Evolutionary conservation across 257 asterid species (phyloP), one percentile per base, ranked within the genome.

Genomic region (Solanum clarkiae): DNA sequence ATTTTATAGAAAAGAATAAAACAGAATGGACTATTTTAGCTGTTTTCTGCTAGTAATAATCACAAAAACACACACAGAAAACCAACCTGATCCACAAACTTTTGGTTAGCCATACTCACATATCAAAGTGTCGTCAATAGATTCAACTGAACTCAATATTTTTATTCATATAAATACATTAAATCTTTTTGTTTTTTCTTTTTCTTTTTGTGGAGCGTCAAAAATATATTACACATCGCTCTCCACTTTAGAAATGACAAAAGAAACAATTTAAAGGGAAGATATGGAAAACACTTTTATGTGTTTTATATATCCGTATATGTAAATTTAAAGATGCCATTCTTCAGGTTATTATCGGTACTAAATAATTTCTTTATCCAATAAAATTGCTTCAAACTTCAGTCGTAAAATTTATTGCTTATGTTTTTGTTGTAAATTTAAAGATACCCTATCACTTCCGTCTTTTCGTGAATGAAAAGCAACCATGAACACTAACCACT

Each of bases 391-490:
- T 20, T 59, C 29, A 4, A 59, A 59, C 0, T 62, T 1, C 1
- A 11, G 4, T 62, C 1, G 17, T 62, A 1, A 62, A 22, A 62
- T 22, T 62, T 6, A 62, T 62, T 0, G 17, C 1, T 4, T 62
- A 15, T 6, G 6, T 26, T 24, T 11, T 29, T 1, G n/a, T 65
- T 3, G 13, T 74, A 84, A 83, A n/a, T 32, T 68, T 84, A 88
- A 87, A 86, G 90, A 90, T 87, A 89, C 90, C 89, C 80, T 86
- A 51, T 91, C 92, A 87, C 93, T 89, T 68, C 51, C 7, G 86
- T 6, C 86, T 90, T 94, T 95, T 91, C 94, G 96, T 95, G 94
- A 91, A 89, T 88, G 93, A 86, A 91, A 89, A 93, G 93, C 93
- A 91, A 94, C 89, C 89, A 66, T 85, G 93, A 90, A 92, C 85